Evolutionary conservation across 1,284 basidiomycete genomes (phyloP).

Genomic region (Rhodotorula glutinis): DNA sequence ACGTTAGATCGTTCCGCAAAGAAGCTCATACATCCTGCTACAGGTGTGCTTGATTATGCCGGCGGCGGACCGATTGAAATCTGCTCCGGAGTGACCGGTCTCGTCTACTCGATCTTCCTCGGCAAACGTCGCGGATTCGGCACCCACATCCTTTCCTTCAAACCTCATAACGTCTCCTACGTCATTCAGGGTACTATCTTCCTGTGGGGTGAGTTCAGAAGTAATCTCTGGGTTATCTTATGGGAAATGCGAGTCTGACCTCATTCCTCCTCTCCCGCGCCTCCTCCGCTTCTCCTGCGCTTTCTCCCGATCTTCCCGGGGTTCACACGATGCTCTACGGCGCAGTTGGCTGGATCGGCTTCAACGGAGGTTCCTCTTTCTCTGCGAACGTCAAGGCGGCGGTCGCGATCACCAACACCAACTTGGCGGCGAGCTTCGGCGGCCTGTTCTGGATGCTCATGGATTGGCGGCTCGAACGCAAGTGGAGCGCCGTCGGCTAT

Average conservation of each 20-base stretch:
- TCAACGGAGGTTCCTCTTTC: constrained; percentile 49
- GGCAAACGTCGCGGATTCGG: constrained; percentile 52
- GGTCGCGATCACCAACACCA: constrained; percentile 51
- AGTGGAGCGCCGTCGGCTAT: constrained; percentile 68
- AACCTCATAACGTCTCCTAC: constrained; percentile 50
- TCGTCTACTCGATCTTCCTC: constrained; percentile 47
- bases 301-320: constrained; percentile 24
- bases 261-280: constrained; percentile 32
- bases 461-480: constrained; percentile 51
- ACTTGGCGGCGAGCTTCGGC: constrained; percentile 48
- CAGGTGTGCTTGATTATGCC: constrained; percentile 50
- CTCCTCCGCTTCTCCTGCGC: background rate
- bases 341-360: constrained; percentile 7
- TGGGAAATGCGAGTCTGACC: background rate
- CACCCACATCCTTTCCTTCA: constrained; percentile 49
- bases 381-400: constrained; percentile 50
- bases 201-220: constrained; percentile 48
- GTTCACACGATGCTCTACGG: background rate
- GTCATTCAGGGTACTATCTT: constrained; percentile 51
- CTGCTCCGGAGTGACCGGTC: constrained; percentile 45
- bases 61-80: constrained; percentile 52
- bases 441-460: constrained; percentile 51
- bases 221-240: background rate
- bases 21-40: constrained; percentile 31
- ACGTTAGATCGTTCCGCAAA: background rate